Conservation (phyloP, 805 yeast genomes). For the Candida namnaoensis region DNA sequence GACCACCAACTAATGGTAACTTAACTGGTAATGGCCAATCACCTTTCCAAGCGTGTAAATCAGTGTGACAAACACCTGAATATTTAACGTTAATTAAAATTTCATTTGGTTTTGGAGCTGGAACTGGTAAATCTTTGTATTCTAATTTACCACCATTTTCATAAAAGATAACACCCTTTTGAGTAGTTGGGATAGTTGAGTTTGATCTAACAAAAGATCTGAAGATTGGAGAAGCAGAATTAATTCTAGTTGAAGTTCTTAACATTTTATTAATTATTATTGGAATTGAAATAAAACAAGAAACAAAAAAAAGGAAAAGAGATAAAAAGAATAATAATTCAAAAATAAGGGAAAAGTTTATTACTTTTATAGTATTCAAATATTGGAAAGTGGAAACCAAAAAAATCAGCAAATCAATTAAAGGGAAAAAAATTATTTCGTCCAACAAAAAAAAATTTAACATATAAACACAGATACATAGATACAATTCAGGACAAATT, state of each 20-base stretch:
- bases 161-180: slow-evolving; percentile 66
- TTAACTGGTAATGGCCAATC: slow-evolving; percentile 56
- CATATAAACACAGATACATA: too few relatives aligned
- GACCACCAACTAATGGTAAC: slow-evolving; percentile 50
- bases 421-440: too few relatives aligned
- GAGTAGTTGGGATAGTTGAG: slow-evolving; percentile 49
- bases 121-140: slow-evolving; percentile 73
- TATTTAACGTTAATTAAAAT: slow-evolving; percentile 73
- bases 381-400: too few relatives aligned
- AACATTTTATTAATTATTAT: background rate
- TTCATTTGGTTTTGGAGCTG: slow-evolving; percentile 70
- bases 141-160: slow-evolving; percentile 53
- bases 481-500: too few relatives aligned
- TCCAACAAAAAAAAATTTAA: too few relatives aligned
- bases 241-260: background rate
- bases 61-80: slow-evolving; percentile 93
- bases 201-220: slow-evolving; percentile 11
- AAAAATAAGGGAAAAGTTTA: background rate
- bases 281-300: too few relatives aligned
- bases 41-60: slow-evolving; percentile 89
- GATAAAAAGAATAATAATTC: background rate
- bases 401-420: too few relatives aligned
- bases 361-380: background rate
- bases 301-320: background rate
- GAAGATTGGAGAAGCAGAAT: background rate